Evolutionary conservation across 805 yeast genomes (phyloP).

Genomic region (Zygosaccharomyces pseudorouxii): DNA sequence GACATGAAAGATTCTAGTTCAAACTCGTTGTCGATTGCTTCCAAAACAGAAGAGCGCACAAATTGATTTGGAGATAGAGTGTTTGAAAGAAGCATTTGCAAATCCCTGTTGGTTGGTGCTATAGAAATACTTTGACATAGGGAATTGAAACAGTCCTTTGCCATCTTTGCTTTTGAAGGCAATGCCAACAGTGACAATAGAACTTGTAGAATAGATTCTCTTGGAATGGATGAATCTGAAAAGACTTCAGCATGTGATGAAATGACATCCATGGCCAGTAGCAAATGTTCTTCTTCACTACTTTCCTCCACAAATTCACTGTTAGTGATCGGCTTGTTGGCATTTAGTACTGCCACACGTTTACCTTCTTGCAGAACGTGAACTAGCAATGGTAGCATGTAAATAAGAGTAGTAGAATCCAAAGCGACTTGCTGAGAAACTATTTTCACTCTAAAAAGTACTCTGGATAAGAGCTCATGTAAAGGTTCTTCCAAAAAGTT

Average conservation of each 20-base stretch:
- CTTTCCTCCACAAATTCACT: constrained; percentile 76
- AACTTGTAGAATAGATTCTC: constrained; percentile 56
- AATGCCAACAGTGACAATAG: constrained; percentile 63
- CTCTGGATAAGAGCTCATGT: constrained; percentile 52
- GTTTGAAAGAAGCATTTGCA: constrained; percentile 51
- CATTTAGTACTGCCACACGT: constrained; percentile 46
- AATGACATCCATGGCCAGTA: constrained; percentile 71
- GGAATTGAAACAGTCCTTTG: constrained; percentile 78
- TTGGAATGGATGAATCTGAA: constrained; percentile 61
- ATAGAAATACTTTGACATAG: constrained; percentile 73
- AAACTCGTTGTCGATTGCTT: constrained; percentile 81
- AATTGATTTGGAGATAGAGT: constrained; percentile 58
- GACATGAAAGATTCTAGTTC: constrained; percentile 40
- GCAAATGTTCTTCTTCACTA: constrained; percentile 81
- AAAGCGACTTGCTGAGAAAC: constrained; percentile 68
- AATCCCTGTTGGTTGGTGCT: constrained; percentile 52
- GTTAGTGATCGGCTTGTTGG: constrained; percentile 48
- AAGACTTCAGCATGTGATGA: constrained; percentile 65
- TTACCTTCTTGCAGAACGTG: constrained; percentile 66
- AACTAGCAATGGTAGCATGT: constrained; percentile 68
- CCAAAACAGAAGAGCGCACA: constrained; percentile 76
- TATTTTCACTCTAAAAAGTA: constrained; percentile 71
- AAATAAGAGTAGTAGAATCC: constrained; percentile 63
- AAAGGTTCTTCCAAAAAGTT: constrained; percentile 49
- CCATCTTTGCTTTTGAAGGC: constrained; percentile 72